Percentiles rank a stretch among this genome's conserved stretches.
Conservation (phyloP, 2,329 filamentous ascomycete species). For the Nemania sp. region DNA sequence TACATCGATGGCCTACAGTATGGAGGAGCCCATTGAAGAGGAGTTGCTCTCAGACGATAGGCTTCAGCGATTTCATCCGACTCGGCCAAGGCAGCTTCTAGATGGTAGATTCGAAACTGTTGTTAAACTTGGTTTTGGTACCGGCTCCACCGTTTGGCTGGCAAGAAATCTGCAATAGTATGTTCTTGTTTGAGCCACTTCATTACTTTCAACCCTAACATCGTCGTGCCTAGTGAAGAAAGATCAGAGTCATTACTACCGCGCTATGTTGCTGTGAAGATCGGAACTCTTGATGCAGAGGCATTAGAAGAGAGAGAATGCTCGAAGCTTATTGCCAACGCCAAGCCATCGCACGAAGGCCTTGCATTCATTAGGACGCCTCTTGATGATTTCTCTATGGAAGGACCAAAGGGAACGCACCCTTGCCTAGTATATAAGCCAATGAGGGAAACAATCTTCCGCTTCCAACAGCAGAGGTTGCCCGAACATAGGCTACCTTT, state of each 20-base stretch:
- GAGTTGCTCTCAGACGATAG: background rate
- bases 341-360: constrained; percentile 6
- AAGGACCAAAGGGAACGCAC: constrained; percentile 4
- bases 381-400: background rate
- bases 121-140: constrained; percentile 6
- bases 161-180: constrained; percentile 13
- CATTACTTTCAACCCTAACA: background rate
- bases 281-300: constrained; percentile 4
- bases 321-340: background rate
- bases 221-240: background rate
- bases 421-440: constrained; percentile 3
- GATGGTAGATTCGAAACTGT: constrained; percentile 8
- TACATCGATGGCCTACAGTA: background rate
- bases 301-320: background rate
- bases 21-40: constrained; percentile 2
- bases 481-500: background rate
- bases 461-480: background rate
- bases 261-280: constrained; percentile 9
- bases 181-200: background rate
- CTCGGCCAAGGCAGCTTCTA: background rate
- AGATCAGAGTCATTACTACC: background rate
- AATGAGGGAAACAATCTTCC: constrained; percentile 2
- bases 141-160: constrained; percentile 17
- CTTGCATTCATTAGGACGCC: constrained; percentile 1
- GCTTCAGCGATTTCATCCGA: background rate